Conservation (phyloP, 2,329 filamentous ascomycete species). For the Diaporthe humulicola region DNA sequence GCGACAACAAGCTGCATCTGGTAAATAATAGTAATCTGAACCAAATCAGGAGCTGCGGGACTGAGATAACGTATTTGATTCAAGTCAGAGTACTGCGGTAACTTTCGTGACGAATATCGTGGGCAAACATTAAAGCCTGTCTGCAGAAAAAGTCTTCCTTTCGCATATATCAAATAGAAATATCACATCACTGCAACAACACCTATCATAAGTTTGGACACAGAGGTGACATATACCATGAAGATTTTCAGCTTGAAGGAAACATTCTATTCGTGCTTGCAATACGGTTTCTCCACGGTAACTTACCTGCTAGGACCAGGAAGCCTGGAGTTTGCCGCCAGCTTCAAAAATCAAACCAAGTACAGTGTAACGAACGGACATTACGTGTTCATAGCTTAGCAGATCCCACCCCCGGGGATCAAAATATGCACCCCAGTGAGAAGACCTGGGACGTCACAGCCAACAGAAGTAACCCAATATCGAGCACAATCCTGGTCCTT, state of each 20-base stretch:
- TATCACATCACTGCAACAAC: background rate
- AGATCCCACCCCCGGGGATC: background rate
- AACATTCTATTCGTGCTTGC: background rate
- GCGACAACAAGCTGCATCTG: background rate
- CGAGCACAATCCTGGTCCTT: background rate
- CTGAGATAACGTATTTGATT: no score
- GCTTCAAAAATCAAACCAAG: background rate
- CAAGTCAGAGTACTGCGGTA: no score
- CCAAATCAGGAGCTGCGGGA: background rate
- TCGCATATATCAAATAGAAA: background rate
- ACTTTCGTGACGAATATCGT: background rate
- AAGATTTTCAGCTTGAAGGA: background rate
- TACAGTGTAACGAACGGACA: background rate
- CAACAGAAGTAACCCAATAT: background rate
- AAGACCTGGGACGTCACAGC: background rate
- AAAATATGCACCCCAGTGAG: background rate
- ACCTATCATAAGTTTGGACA: background rate
- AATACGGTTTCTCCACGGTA: background rate
- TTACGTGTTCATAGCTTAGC: background rate
- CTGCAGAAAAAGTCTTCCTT: background rate
- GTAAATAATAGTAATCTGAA: background rate
- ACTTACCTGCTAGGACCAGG: background rate
- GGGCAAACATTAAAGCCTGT: background rate
- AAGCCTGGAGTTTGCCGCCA: background rate
- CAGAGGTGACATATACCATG: background rate